Evolutionary conservation across 805 yeast genomes (phyloP), one percentile per base, ranked within the genome.

Genomic region (Spencermartinsiella europaea): DNA sequence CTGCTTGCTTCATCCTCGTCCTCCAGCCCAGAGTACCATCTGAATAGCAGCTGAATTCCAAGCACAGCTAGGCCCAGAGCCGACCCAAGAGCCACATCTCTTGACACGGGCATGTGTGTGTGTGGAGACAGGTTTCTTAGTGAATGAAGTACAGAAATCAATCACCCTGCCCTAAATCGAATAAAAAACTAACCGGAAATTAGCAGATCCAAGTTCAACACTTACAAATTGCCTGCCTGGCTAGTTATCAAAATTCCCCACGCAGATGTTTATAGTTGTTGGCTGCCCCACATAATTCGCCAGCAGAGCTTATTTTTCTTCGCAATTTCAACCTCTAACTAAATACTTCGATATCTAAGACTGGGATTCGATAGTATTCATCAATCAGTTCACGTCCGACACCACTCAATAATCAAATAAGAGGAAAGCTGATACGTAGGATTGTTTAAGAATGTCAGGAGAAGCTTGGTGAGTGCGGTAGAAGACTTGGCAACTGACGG

Each of bases 401-500:
- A n/a, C n/a, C n/a, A n/a, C n/a, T n/a, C n/a, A n/a, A n/a, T n/a
- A n/a, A n/a, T n/a, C n/a, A n/a, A n/a, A n/a, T n/a, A n/a, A n/a
- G n/a, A n/a, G n/a, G n/a, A n/a, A n/a, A n/a, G n/a, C n/a, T n/a
- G n/a, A n/a, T n/a, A n/a, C n/a, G n/a, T n/a, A n/a, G n/a, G n/a
- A n/a, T n/a, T n/a, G n/a, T n/a, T n/a, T n/a, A n/a, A n/a, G 21
- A 38, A 72, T 72, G 76, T 65, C 72, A 12, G 75, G 76, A 48
- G 76, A 72, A 62, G 71, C 75, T 52, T 72, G 73, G 75, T 71
- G 65, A 47, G 74, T 69, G n/a, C n/a, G n/a, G n/a, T n/a, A n/a
- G n/a, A n/a, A n/a, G n/a, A n/a, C n/a, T n/a, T n/a, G n/a, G 41
- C 15, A 10, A 12, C 19, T 20, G 34, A 10, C n/a, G n/a, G n/a